Evolutionary conservation across 192 early-diverging fungal species (phyloP), one percentile per base, ranked within the genome.

Genomic region (Phycomyces blakesleeanus): DNA sequence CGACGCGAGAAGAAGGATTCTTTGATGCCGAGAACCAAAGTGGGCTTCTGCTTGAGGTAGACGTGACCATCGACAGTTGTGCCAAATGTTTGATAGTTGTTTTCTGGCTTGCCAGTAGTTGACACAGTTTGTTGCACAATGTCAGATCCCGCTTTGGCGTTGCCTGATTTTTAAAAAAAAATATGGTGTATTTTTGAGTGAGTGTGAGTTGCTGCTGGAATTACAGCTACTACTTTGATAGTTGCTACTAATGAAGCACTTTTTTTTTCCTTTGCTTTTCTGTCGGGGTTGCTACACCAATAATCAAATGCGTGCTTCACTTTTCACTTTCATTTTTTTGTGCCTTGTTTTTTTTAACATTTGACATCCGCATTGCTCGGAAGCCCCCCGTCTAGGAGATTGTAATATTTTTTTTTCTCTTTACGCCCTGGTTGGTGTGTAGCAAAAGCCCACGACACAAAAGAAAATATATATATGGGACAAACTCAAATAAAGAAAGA

Each of bases 1-100:
- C 67, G 67, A 8, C 67, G 67, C 24, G 67, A 61, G 27, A 69
- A 69, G 67, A 69, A 69, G 18, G 60, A 63, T 24, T 69, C 67
- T 34, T 69, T 69, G 42, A 69, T 69, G 34, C 67, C 67, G 12
- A 69, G 60, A 12, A 69, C 67, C 27, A 69, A 49, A 11, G 59
- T 38, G n/a, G 42, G 37, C 11, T 63, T 51, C 9, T 55, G 40
- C 4, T 34, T 47, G 15, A 69, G 37, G 41, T 57, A 69, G 16
- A 69, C 55, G 51, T 69, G 67, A 10, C 67, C 67, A 20, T 69
- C 26, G 24, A 39, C 1, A 26, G 60, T 38, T 1, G 62, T n/a
- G 26, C 59, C 67, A 63, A 63, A 69, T 0, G 27, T 29, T 69
- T 69, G 67, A 40, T 51, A 57, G 38, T 54, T 61, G 50, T 41